Conservation (phyloP, 108 stramenopile species). For the Fragilariopsis cylindrus region DNA sequence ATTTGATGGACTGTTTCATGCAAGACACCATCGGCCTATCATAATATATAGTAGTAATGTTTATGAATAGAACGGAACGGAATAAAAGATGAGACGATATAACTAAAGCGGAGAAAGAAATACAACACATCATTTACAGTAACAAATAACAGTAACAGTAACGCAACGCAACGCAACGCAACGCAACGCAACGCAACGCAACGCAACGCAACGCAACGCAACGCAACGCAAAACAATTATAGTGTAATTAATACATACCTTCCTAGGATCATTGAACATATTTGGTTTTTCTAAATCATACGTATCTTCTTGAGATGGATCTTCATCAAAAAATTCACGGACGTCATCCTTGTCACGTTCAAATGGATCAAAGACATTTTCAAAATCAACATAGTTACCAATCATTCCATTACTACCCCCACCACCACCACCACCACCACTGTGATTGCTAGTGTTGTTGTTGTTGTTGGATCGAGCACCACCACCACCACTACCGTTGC, state of each 20-base stretch:
- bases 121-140: not conserved
- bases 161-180: too few species aligned
- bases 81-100: too few species aligned
- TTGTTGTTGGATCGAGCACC: not conserved
- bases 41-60: too few species aligned
- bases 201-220: too few species aligned
- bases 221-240: too few species aligned
- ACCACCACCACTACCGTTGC: not conserved
- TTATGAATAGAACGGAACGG: too few species aligned
- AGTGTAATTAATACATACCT: not conserved
- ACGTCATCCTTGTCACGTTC: conserved; percentile 29
- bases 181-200: too few species aligned
- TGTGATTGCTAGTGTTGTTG: not conserved
- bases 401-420: not conserved
- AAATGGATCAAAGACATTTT: conserved; percentile 36
- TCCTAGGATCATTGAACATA: conserved; percentile 33
- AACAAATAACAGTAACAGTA: too few species aligned
- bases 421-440: not conserved
- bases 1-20: conserved; percentile 45
- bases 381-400: conserved; percentile 27
- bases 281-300: conserved; percentile 22
- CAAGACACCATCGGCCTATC: conserved; percentile 18
- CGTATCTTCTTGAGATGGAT: not conserved
- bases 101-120: not conserved
- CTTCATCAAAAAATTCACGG: conserved; percentile 35